Percentiles rank a stretch among this genome's conserved stretches.
phyloP scores from a whole-genome alignment of 164 flowering plant genomes.

The Hamamelis virginiana region DNA sequence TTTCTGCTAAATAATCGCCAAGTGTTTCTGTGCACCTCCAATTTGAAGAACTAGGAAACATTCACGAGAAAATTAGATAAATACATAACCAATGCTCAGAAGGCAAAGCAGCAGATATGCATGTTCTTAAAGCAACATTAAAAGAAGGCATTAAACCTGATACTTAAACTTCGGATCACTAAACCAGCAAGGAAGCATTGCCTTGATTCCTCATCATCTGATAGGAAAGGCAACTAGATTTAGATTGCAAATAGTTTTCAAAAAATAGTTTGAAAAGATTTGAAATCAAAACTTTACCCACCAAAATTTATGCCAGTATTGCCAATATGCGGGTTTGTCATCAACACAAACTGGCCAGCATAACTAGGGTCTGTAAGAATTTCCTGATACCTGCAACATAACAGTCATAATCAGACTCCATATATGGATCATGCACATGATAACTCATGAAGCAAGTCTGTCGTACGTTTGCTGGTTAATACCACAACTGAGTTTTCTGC shows the following conservation, averaged over 20 bases:
- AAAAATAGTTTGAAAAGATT: background rate
- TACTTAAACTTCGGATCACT: conserved; percentile 75
- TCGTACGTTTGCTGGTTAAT: background rate
- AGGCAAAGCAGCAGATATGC: background rate
- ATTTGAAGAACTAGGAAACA: conserved; percentile 61
- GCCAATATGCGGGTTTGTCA: conserved; percentile 90
- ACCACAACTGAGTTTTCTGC: background rate
- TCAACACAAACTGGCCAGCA: conserved; percentile 88
- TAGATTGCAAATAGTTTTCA: background rate
- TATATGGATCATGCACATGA: background rate
- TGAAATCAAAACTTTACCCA: conserved; percentile 23
- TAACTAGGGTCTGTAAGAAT: conserved; percentile 92
- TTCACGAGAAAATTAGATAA: background rate
- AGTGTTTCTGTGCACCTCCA: conserved; percentile 71
- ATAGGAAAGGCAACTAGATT: conserved; percentile 5
- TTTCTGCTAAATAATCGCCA: conserved; percentile 64
- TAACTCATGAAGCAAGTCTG: background rate
- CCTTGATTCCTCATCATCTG: conserved; percentile 82
- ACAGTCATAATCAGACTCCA: no score
- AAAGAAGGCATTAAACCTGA: conserved; percentile 37
- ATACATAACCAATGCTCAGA: background rate
- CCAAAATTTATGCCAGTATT: conserved; percentile 88
- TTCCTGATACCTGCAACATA: conserved; percentile 70
- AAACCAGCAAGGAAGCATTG: conserved; percentile 82
- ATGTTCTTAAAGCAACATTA: background rate